Percentiles rank a stretch among this genome's conserved stretches.
Conservation (phyloP, 1,284 basidiomycete genomes). For the Filobasidium uniguttulatum region DNA sequence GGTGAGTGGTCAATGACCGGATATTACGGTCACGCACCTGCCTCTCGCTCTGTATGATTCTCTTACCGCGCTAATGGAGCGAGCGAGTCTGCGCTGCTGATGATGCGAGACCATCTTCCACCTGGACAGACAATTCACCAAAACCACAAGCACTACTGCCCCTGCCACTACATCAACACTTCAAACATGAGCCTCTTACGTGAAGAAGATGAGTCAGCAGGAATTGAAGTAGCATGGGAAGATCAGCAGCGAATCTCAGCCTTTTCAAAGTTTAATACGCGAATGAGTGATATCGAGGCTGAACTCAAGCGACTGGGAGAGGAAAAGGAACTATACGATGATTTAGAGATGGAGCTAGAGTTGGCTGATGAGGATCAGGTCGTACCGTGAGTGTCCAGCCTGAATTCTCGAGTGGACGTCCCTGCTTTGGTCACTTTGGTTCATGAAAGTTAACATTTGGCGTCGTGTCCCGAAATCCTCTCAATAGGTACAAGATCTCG, state of each 20-base stretch:
- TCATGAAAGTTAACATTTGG: too few relatives aligned
- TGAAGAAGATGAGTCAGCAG: slow-evolving; percentile 69
- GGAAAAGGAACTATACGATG: slow-evolving; percentile 86
- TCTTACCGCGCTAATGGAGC: too few relatives aligned
- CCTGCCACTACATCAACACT: too few relatives aligned
- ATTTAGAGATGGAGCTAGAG: slow-evolving; percentile 74
- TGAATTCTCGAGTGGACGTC: neutral
- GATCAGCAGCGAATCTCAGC: slow-evolving; percentile 87
- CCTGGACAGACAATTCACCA: too few relatives aligned
- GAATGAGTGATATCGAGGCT: slow-evolving; percentile 57
- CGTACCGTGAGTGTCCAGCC: slow-evolving; percentile 47
- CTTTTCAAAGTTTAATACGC: slow-evolving; percentile 81
- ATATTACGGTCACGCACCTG: too few relatives aligned
- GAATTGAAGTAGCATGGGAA: slow-evolving; percentile 82
- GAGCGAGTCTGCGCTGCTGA: too few relatives aligned
- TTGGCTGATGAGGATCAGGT: slow-evolving; percentile 69
- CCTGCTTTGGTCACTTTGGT: neutral
- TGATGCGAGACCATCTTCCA: too few relatives aligned
- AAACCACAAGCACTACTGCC: too few relatives aligned
- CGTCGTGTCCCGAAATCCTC: too few relatives aligned
- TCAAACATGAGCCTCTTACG: too few relatives aligned
- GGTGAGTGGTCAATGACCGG: too few relatives aligned
- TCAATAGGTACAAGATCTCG: slow-evolving; percentile 67
- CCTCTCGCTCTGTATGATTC: too few relatives aligned
- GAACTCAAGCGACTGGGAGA: slow-evolving; percentile 59